A percentile compares a stretch with the other conserved stretches of the same genome.
These are phyloP conservation scores for Chaetothyriales sp. DNA, from an alignment of 2,329 filamentous ascomycete species.

Conservation along the genomic window DNA sequence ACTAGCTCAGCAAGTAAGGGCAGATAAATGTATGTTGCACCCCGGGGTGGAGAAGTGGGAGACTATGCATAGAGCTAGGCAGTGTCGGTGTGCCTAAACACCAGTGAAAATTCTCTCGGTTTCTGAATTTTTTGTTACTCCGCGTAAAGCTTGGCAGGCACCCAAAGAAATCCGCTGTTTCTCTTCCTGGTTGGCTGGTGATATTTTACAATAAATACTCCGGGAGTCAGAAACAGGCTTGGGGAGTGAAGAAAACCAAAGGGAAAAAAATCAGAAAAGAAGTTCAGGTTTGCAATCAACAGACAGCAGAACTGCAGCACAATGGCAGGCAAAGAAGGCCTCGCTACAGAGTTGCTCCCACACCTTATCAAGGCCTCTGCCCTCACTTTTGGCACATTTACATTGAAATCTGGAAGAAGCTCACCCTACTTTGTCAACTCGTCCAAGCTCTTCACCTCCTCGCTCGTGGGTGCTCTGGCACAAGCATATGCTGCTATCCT, in stretches of 20 bases:
- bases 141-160: background rate
- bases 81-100: background rate
- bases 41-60: background rate
- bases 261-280: too few relatives aligned
- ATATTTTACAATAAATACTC: too few relatives aligned
- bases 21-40: background rate
- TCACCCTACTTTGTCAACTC: constrained; percentile 99
- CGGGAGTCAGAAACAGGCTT: too few relatives aligned
- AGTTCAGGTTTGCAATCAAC: too few relatives aligned
- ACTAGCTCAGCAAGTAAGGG: background rate
- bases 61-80: background rate
- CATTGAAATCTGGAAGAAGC: constrained; percentile 75
- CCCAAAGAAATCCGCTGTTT: background rate
- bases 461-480: constrained; percentile 61
- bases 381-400: constrained; percentile 34
- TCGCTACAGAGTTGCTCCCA: constrained; percentile 21
- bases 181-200: too few relatives aligned
- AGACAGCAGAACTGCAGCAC: constrained; percentile 1
- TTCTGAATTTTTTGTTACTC: background rate
- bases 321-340: constrained; percentile 18
- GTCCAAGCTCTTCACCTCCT: constrained; percentile 70
- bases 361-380: constrained; percentile 27
- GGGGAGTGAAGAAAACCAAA: too few relatives aligned
- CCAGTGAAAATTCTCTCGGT: background rate
- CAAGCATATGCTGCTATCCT: constrained; percentile 60